Base-by-base conservation (phyloP, 768 basidiomycete genomes). In the Collybia sordida region DNA sequence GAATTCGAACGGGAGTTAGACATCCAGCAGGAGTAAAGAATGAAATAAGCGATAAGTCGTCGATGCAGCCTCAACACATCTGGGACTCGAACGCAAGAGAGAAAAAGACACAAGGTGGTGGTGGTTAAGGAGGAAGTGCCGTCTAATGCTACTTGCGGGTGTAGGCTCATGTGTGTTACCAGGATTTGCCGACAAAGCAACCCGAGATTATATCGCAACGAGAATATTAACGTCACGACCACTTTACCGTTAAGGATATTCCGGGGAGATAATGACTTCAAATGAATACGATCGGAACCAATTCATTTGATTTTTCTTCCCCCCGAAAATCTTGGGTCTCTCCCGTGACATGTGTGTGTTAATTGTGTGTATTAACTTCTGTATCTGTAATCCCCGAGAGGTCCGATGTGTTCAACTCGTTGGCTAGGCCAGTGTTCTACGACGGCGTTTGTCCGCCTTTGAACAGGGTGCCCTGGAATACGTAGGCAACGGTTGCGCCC, bases 11-110 rank as follows among this genome's bases (percentile, higher is more conserved):
- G 72, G 50, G 74, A 76, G 59, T 68, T 67, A 64, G 77, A 75
- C 79, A 79, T 80, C 61, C 76, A 76, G 66, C 58, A 59, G 62
- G 58, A 59, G 51, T 55, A 63, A 56, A 56, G 64, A 68, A 68
- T 47, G 63, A 67, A 67, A 66, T 59, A 63, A 63, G 60, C 61
- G 59, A 55, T 59, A 54, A 66, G 61, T 64, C 70, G 60, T 61
- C 62, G 63, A 72, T 69, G 68, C 64, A 67, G 64, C 60, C 67
- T 75, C 73, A 72, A 65, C 61, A 64, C 75, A 77, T 78, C 66
- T 59, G 65, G 67, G 65, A 61, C 61, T 62, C 54, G 50, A 54
- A 44, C 41, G 38, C 52, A 50, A 50, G 52, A 49, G 54, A 51
- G 49, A 50, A 59, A 58, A 63, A 68, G 46, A 67, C 65, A 53